Evolutionary conservation across 2,329 filamentous ascomycete genomes (phyloP), one percentile per base, ranked within the genome.

Genomic region (Metarhizium album): DNA sequence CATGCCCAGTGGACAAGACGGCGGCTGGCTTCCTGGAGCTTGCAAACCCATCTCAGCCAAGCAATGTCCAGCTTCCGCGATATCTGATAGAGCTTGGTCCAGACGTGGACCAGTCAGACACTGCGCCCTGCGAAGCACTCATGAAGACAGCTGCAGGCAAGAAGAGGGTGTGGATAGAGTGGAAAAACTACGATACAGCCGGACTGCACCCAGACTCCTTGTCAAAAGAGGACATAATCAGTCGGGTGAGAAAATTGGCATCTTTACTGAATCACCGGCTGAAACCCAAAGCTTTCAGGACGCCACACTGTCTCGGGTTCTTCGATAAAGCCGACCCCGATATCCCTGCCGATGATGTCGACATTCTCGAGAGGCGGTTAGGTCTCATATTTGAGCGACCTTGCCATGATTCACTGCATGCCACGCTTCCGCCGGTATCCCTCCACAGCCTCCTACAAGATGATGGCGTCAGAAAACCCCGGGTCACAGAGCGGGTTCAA

Each of bases 301-400:
- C 73, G 3, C 74, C 74, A 3, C 70, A 73, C 42, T 78, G 75
- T 50, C 60, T 77, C 0, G 75, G 74, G 5, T 77, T 73, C 58
- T 75, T 76, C 43, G 67, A 75, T 58, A 72, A 74, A 55, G 66
- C 63, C 8, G 63, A 68, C n/a, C 60, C 64, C 3, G 52, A 55
- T 18, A 50, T 60, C 4, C 53, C 60, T 6, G 60, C 59, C 6
- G 69, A 72, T 3, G 68, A 73, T 7, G 67, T 73, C 4, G 66
- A 67, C 46, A 66, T 69, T 11, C 60, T 70, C 43, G 69, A 70
- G 49, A 60, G 64, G 45, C 70, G 74, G 13, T 73, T 78, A 14
- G 78, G 76, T 2, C 68, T 81, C 18, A 68, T 80, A 9, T 81
- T 80, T 53, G 71, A 75, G 47, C 71, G 74, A 11, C 74, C 76